These are phyloP conservation scores for Arabidopsis hybrid DNA, from an alignment of 441 rosid species.

Conservation along the genomic window DNA sequence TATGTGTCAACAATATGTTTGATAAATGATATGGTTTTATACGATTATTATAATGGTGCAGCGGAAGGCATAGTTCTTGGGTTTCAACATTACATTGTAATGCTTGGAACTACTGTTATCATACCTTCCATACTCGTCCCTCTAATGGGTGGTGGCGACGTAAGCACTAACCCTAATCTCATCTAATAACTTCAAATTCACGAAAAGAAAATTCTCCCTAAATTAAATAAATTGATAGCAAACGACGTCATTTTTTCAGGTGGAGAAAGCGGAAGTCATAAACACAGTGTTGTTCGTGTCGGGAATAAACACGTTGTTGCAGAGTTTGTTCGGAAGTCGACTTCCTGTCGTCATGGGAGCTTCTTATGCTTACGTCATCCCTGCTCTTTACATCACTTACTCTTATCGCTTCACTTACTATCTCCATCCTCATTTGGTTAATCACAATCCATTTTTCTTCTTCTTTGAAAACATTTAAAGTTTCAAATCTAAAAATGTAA, in stretches of 20 bases:
- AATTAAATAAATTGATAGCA: not conserved
- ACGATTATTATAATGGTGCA: slow-evolving; percentile 51
- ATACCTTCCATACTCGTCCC: slow-evolving; percentile 72
- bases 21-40: not conserved
- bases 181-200: not conserved
- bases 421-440: slow-evolving; percentile 64
- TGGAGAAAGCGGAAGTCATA: slow-evolving; percentile 80
- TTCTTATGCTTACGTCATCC: slow-evolving; percentile 77
- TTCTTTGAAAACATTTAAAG: not conserved
- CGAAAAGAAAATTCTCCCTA: not conserved
- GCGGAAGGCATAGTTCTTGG: slow-evolving; percentile 74
- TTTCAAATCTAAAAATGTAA: not conserved
- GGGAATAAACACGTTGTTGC: slow-evolving; percentile 72
- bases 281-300: slow-evolving; percentile 74
- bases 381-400: slow-evolving; percentile 66
- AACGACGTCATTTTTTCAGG: slow-evolving; percentile 45
- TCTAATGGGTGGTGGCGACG: slow-evolving; percentile 82
- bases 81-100: slow-evolving; percentile 86
- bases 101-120: slow-evolving; percentile 83
- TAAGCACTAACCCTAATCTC: slow-evolving; percentile 44
- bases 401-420: slow-evolving; percentile 48
- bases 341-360: slow-evolving; percentile 86
- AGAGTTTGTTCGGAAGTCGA: slow-evolving; percentile 71
- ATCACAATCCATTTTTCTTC: not conserved
- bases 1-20: not conserved